These are phyloP conservation scores for Fusarium sp. DNA, from an alignment of 2,329 filamentous ascomycete species.

Conservation along the genomic window DNA sequence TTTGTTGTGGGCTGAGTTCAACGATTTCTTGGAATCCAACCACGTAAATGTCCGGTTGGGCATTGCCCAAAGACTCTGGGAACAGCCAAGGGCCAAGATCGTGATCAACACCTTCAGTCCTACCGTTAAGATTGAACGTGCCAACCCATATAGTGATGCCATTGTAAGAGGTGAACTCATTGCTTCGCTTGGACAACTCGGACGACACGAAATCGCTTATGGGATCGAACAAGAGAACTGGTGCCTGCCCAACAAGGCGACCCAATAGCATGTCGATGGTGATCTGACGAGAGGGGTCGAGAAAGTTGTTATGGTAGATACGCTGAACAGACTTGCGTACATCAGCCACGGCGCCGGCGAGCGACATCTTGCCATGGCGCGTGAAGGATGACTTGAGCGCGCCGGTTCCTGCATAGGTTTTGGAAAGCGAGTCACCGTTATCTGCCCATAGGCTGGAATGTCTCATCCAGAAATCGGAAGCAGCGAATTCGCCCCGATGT, in stretches of 20 bases:
- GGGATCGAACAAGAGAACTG: constrained; percentile 90
- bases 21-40: constrained; percentile 98
- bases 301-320: constrained; percentile 97
- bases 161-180: constrained; percentile 80
- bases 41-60: constrained; percentile 85
- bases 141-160: constrained; percentile 85
- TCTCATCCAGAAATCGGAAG: constrained; percentile 87
- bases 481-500: constrained; percentile 75
- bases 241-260: constrained; percentile 81
- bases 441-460: constrained; percentile 97
- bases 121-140: constrained; percentile 95
- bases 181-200: constrained; percentile 74
- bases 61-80: constrained; percentile 65
- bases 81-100: constrained; percentile 90
- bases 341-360: constrained; percentile 94
- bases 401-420: constrained; percentile 96
- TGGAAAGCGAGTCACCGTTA: constrained; percentile 92
- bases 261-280: constrained; percentile 95
- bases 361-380: constrained; percentile 91
- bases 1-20: constrained; percentile 96
- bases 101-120: constrained; percentile 78
- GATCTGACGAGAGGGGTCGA: constrained; percentile 90
- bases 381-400: constrained; percentile 97
- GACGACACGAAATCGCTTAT: constrained; percentile 89
- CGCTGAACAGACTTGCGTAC: constrained; percentile 93